Evolutionary conservation across 179 eudicot species (phyloP).

Genomic region (Amaranthus tricolor): DNA sequence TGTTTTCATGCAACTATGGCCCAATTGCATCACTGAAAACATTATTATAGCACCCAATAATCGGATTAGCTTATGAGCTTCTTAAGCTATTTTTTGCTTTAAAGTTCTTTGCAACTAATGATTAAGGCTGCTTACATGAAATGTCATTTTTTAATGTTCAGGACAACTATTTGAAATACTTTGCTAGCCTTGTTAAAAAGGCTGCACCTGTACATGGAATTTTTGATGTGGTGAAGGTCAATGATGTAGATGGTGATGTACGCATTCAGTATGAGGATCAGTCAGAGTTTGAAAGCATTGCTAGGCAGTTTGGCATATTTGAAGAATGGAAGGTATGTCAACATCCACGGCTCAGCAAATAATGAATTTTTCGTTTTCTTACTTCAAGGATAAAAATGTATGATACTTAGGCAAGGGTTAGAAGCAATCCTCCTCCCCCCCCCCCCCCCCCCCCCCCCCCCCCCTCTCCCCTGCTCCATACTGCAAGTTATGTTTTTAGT

Average conservation of each 20-base stretch:
- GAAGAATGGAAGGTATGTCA: constrained; percentile 93
- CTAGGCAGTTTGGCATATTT: constrained; percentile 89
- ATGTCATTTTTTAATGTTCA: constrained; percentile 24
- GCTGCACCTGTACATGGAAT: constrained; percentile 61
- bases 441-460: background rate
- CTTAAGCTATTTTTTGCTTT: background rate
- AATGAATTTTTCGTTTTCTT: background rate
- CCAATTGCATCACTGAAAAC: background rate
- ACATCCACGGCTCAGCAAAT: background rate
- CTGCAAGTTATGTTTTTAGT: background rate
- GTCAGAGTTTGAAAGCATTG: constrained; percentile 70
- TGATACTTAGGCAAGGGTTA: no score
- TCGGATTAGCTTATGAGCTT: background rate
- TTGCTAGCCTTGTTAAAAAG: constrained; percentile 65
- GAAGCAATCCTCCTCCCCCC: background rate
- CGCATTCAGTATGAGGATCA: constrained; percentile 74
- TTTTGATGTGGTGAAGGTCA: constrained; percentile 56
- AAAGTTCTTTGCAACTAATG: constrained; percentile 1
- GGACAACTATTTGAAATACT: constrained; percentile 70
- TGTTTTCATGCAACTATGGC: no score
- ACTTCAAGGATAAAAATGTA: background rate
- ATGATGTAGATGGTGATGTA: constrained; percentile 69
- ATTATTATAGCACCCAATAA: background rate
- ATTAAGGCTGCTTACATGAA: background rate
- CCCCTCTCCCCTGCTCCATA: background rate